Evolutionary conservation across 2,329 filamentous ascomycete species (phyloP), one percentile per base, ranked within the genome.

Genomic region (Monosporascus ibericus): DNA sequence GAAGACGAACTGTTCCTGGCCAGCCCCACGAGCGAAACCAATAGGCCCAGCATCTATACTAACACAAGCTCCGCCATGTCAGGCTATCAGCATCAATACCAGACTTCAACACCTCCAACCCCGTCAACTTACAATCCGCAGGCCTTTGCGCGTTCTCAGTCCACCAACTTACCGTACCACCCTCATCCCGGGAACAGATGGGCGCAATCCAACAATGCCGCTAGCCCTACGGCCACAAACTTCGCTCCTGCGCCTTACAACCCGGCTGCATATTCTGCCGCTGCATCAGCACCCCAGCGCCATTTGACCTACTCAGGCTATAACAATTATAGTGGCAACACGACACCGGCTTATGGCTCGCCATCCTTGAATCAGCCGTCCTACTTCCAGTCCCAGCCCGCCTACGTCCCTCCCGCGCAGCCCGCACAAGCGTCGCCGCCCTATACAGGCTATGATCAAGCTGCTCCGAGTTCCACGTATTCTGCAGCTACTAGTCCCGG

Each of bases 61-160:
- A 65, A 77, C 70, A 61, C 72, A 58, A 70, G 66, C 68, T 65
- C 69, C 71, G 67, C 77, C 61, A 68, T 76, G 65, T 70, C 74
- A 47, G 72, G 79, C 63, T 78, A 81, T 63, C 75, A 79, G 55
- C 74, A 79, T 56, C 73, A 77, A 56, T 77, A 77, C 61, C 72
- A 78, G 57, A 68, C 72, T 53, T 68, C 74, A 52, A 62, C 74
- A 55, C 70, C 77, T 57, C 68, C 76, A 22, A 73, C 76, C 7
- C 70, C 75, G 17, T 71, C 75, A 22, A 68, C 80, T 44, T 92
- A 92, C 70, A 92, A 92, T 64, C 88, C 89, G 2, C 80, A 87
- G 65, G 74, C 77, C 38, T 92, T 82, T 66, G 73, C 72, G 51
- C 74, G 79, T 51, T 75, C 79, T 36, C 78, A 79, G 54, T 80